Evolutionary conservation across 2,329 filamentous ascomycete genomes (phyloP), one percentile per base, ranked within the genome.

Genomic region (Onygenales sp.): DNA sequence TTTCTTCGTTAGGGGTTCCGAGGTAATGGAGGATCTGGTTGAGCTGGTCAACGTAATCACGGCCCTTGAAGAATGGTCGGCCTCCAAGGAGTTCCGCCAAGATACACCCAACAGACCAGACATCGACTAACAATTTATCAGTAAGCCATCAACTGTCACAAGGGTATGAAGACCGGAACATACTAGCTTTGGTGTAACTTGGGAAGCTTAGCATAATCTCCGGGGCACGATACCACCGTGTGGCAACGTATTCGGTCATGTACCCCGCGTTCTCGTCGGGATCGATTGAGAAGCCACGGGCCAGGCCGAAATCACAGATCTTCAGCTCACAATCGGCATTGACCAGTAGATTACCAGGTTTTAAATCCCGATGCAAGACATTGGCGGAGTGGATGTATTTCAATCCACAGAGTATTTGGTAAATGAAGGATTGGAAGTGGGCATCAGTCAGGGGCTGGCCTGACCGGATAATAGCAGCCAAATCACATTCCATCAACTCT

Each of bases 171-270:
- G 40, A 21, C 42, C 36, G 36, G 13, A 7, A 92, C 91, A 54
- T 83, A 97, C 93, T 98, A 62, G 93, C 93, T 89, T 98, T 98
- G 65, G 93, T 98, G 74, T 98, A 98, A 77, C 90, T 96, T 74
- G 97, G 92, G 82, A 98, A 98, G 77, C 90, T 96, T 71, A 98
- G 77, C 93, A 98, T 98, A 63, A 98, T 98, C 73, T 98, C 93
- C 4, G 93, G 93, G 3, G 93, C 93, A 74, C 93, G 86, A 72
- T 98, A 98, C 93, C 93, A 98, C 76, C 93, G 82, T 51, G 93
- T 98, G 49, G 93, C 93, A 53, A 98, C 93, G 66, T 98, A 98
- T 74, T 98, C 93, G 9, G 93, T 98, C 93, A 98, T 97, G 74
- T 97, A 98, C 21, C 93, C 93, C 14, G 93, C 93, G 69, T 97